Conservation (phyloP, 129 eudicot species). For the Flaveria ramosissima region DNA sequence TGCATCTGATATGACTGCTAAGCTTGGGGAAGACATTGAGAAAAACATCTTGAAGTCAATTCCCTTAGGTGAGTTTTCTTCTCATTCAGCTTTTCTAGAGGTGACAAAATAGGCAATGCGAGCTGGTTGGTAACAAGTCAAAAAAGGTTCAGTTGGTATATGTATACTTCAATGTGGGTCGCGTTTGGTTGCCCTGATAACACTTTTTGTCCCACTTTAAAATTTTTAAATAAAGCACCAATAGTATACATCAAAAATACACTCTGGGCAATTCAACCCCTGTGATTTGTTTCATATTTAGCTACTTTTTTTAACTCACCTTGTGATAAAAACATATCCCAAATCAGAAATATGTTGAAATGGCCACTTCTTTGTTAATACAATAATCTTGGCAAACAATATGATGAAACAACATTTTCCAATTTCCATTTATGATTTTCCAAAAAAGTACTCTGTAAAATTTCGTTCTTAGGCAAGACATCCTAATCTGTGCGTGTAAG, state of each 20-base stretch:
- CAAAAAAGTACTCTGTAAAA: background rate
- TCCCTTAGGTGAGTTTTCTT: slow-evolving; percentile 68
- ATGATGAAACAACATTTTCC: background rate
- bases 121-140: background rate
- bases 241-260: background rate
- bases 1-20: slow-evolving; percentile 98
- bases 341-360: background rate
- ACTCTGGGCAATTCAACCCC: background rate
- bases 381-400: background rate
- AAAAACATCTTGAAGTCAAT: slow-evolving; percentile 70
- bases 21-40: slow-evolving; percentile 84
- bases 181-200: background rate
- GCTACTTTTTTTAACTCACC: background rate
- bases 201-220: background rate
- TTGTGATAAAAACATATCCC: background rate
- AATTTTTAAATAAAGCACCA: background rate
- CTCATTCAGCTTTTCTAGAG: background rate
- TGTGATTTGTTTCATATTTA: background rate
- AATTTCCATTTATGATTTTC: background rate
- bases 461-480: background rate
- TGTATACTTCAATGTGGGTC: background rate
- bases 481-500: no score
- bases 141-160: background rate
- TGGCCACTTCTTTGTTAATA: background rate
- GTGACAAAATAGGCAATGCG: background rate